Base-by-base conservation (phyloP, 768 basidiomycete species). In the Mycena venus region DNA sequence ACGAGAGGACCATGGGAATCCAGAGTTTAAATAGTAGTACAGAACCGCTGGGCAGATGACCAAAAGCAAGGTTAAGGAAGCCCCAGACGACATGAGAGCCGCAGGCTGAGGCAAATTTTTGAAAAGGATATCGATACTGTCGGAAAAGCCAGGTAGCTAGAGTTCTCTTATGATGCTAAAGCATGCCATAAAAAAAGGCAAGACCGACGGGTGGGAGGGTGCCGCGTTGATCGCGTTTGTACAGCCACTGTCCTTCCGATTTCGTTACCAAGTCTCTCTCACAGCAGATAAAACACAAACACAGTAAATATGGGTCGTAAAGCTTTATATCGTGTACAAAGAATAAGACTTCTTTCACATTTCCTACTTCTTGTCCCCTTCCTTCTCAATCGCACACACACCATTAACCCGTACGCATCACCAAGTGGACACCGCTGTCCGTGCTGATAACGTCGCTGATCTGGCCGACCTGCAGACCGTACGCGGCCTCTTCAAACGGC, bases 351-450 rank as follows among this genome's bases (percentile, higher is more conserved):
- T 59, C 23, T 73, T 49, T 68, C 31, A 10, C 14, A 31, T 29
- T 25, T 51, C 5, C 23, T 25, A 10, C 49, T 51, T 27, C 9
- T 51, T 2, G 11, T 61, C 61, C 29, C 32, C 34, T 11, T 4
- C 38, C 29, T 44, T 32, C 21, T 14, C 21, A 49, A n/a, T 49
- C 9, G 9, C n/a, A 8, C 47, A 14, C 3, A 2, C n/a, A 21
- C 29, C 15, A 40, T 63, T 90, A 96, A 21, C 86, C 95, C 64
- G 95, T 97, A 79, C 98, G 90, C 84, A 98, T 85, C 79, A 99
- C 94, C 77, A 99, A 79, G 83, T 99, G 98, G 25, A 99, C 96
- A 23, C 98, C 98, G 77, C 96, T 97, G 77, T 99, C 97, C 56
- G 98, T 94, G 78, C 90, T 91, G 80, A 99, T 90, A 56, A 96